These are phyloP conservation scores for Adansonia digitata DNA, from an alignment of 345 rosid genomes.

Conservation along the genomic window DNA sequence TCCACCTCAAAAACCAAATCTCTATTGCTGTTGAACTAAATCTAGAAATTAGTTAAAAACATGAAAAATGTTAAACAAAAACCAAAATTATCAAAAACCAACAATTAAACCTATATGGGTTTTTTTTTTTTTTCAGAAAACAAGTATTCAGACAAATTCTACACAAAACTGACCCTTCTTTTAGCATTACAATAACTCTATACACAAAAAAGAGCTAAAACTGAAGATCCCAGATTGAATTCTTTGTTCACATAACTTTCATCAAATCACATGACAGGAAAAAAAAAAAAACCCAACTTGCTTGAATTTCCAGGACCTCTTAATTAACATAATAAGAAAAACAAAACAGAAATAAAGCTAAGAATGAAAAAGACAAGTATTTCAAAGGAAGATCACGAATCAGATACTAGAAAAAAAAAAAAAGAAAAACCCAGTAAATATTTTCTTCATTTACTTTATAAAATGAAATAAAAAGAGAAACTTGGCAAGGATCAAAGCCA, in stretches of 20 bases:
- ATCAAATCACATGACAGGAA: not conserved
- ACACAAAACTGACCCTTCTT: not conserved
- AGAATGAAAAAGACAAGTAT: not conserved
- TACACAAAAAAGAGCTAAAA: not conserved
- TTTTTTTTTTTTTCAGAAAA: not conserved
- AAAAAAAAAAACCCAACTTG: not conserved
- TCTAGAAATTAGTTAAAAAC: not conserved
- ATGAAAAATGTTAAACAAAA: not conserved
- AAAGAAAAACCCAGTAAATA: not conserved
- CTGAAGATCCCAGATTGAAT: conserved; percentile 4
- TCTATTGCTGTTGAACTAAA: not conserved
- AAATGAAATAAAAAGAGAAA: not conserved
- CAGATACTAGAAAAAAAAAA: conserved; percentile 3
- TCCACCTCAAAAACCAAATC: not conserved
- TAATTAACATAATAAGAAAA: conserved; percentile 8
- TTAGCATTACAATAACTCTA: not conserved
- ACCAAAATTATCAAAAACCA: not conserved
- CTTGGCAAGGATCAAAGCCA: not conserved
- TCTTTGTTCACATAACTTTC: not conserved
- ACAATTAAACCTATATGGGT: not conserved
- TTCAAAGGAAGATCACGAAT: not conserved
- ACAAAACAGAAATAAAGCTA: not conserved
- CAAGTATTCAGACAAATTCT: not conserved
- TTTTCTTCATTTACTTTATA: not conserved
- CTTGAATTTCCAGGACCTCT: conserved; percentile 21